phyloP scores from a whole-genome alignment of 257 asterid species.

The Rhazya stricta region DNA sequence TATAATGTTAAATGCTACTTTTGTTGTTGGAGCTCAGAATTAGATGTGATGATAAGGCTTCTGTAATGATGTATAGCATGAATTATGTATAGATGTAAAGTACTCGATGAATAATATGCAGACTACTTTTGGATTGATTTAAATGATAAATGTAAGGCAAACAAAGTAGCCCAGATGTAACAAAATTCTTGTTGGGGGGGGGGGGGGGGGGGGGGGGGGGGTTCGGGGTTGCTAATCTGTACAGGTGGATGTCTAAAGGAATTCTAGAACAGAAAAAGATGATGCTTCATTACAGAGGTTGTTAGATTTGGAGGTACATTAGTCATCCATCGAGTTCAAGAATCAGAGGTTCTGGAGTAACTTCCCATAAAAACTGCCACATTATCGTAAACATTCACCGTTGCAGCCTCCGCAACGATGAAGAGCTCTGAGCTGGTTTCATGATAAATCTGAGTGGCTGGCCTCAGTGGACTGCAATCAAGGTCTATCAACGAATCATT shows the following conservation, averaged over 20 bases:
- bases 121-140: too few relatives aligned
- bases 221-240: not conserved
- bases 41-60: too few relatives aligned
- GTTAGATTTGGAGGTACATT: not conserved
- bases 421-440: not conserved
- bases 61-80: too few relatives aligned
- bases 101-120: too few relatives aligned
- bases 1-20: too few relatives aligned
- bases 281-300: not conserved
- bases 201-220: too few relatives aligned
- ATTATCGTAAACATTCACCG: not conserved
- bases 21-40: too few relatives aligned
- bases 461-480: not conserved
- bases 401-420: conserved; percentile 1
- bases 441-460: not conserved
- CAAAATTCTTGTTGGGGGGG: too few relatives aligned
- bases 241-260: not conserved
- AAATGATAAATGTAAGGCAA: too few relatives aligned
- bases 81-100: too few relatives aligned
- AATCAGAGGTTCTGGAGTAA: not conserved
- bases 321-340: not conserved
- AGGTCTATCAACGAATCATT: conserved; percentile 7
- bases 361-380: not conserved
- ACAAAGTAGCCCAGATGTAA: too few relatives aligned
- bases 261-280: not conserved